Percentiles rank a stretch among this genome's conserved stretches.
Conservation (phyloP, 768 basidiomycete genomes). For the Naganishia kalamii region DNA sequence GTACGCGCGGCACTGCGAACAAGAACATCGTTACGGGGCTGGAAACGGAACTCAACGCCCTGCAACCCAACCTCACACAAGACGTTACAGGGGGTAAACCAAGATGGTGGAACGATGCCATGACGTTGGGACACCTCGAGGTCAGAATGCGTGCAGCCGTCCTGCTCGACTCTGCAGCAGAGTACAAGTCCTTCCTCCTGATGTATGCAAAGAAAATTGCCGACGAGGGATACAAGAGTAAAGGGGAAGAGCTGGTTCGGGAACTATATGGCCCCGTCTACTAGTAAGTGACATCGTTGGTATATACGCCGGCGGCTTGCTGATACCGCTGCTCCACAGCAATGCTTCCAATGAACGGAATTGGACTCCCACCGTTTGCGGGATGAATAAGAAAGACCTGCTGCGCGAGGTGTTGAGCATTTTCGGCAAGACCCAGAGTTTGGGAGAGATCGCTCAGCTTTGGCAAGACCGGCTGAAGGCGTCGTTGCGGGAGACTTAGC, state of each 20-base stretch:
- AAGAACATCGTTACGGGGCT: slow-evolving; percentile 22
- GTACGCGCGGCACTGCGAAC: slow-evolving; percentile 9
- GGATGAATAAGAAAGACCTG: slow-evolving; percentile 72
- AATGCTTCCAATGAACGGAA: slow-evolving; percentile 62
- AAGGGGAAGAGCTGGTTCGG: slow-evolving; percentile 83
- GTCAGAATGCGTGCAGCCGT: slow-evolving; percentile 67
- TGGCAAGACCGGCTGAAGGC: slow-evolving; percentile 20
- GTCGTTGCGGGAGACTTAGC: background rate
- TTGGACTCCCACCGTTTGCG: slow-evolving; percentile 66
- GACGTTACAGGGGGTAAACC: slow-evolving; percentile 46
- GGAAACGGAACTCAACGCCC: slow-evolving; percentile 37
- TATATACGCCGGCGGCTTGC: background rate
- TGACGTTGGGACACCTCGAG: slow-evolving; percentile 85
- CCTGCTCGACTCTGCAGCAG: slow-evolving; percentile 69
- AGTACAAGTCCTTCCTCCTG: slow-evolving; percentile 71
- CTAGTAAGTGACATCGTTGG: slow-evolving; percentile 56
- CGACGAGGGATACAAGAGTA: slow-evolving; percentile 78
- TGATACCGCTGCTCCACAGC: slow-evolving; percentile 14
- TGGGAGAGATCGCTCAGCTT: slow-evolving; percentile 11
- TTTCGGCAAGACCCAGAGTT: slow-evolving; percentile 18
- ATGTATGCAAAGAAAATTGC: slow-evolving; percentile 75
- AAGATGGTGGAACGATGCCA: slow-evolving; percentile 72
- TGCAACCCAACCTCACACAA: slow-evolving; percentile 17
- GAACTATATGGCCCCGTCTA: slow-evolving; percentile 87
- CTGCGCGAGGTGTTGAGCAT: slow-evolving; percentile 61